These are phyloP conservation scores for Raphanus sativus DNA, from an alignment of 345 rosid species.

Conservation along the genomic window DNA sequence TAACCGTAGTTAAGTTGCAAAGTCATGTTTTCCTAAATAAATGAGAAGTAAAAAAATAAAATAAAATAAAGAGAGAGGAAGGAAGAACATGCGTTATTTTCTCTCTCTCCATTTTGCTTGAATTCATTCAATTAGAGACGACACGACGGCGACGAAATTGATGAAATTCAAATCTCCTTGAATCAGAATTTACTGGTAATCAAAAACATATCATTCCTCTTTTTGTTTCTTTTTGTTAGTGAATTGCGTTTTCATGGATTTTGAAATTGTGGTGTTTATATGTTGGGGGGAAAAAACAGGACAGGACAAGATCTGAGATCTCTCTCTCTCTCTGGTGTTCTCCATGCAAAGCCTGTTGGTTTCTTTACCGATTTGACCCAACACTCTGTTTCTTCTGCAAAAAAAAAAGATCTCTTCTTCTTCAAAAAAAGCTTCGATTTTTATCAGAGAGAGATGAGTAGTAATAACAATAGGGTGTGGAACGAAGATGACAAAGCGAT, in stretches of 20 bases:
- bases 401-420: not conserved
- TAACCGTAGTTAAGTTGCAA: conserved; percentile 25
- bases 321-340: not conserved
- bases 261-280: too few species aligned
- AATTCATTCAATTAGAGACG: conserved; percentile 26
- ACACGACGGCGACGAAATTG: conserved; percentile 34
- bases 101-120: not conserved
- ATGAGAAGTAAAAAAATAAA: not conserved
- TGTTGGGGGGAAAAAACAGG: not conserved
- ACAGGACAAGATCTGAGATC: conserved; percentile 41
- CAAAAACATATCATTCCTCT: not conserved
- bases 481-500: conserved; percentile 73
- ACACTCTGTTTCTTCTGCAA: not conserved
- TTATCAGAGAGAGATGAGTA: conserved; percentile 38
- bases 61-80: conserved; percentile 25
- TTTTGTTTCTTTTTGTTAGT: not conserved
- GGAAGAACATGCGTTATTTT: conserved; percentile 42
- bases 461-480: conserved; percentile 35
- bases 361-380: not conserved
- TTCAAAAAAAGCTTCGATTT: not conserved
- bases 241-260: not conserved
- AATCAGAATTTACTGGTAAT: conserved; percentile 9
- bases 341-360: conserved; percentile 31
- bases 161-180: not conserved
- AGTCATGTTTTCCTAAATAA: conserved; percentile 3